These are phyloP conservation scores for Tricholoma terreum DNA, from an alignment of 768 basidiomycete genomes.

Conservation along the genomic window DNA sequence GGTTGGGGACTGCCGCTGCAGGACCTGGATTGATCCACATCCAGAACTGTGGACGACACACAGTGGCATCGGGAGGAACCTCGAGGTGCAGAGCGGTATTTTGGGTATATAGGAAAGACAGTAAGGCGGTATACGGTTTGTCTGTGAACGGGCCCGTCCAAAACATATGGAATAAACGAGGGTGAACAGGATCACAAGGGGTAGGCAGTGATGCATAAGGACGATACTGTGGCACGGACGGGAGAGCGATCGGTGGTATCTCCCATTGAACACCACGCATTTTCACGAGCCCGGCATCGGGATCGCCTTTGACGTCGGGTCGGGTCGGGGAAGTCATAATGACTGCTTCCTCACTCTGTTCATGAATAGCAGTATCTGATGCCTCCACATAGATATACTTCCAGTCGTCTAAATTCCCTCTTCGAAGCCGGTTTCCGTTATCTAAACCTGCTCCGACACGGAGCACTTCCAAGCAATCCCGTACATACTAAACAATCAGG, in stretches of 20 bases:
- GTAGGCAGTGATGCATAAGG: slow-evolving; percentile 54
- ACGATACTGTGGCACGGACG: slow-evolving; percentile 48
- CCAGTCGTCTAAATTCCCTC: slow-evolving; percentile 80
- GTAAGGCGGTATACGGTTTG: slow-evolving; percentile 93
- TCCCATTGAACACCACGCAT: slow-evolving; percentile 66
- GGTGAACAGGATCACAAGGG: slow-evolving; percentile 81
- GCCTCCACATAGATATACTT: slow-evolving; percentile 84
- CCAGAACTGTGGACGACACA: slow-evolving; percentile 92
- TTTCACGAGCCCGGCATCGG: slow-evolving; percentile 54
- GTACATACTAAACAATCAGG: slow-evolving; percentile 67
- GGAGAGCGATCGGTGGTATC: slow-evolving; percentile 42
- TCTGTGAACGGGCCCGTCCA: slow-evolving; percentile 99
- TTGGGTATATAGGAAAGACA: slow-evolving; percentile 96
- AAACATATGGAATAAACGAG: slow-evolving; percentile 96
- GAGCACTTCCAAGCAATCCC: slow-evolving; percentile 93
- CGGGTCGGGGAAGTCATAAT: neutral
- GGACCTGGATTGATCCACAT: slow-evolving; percentile 99
- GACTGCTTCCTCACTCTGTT: slow-evolving; percentile 1
- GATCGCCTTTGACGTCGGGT: slow-evolving; percentile 31
- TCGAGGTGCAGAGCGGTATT: slow-evolving; percentile 80
- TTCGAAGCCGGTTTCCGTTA: slow-evolving; percentile 67
- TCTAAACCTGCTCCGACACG: slow-evolving; percentile 90
- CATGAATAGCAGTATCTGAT: slow-evolving; percentile 27
- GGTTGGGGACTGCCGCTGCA: slow-evolving; percentile 85
- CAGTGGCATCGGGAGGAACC: slow-evolving; percentile 41